Conservation (phyloP, 2,329 filamentous ascomycete species). For the Rhinocladiella mackenziei region DNA sequence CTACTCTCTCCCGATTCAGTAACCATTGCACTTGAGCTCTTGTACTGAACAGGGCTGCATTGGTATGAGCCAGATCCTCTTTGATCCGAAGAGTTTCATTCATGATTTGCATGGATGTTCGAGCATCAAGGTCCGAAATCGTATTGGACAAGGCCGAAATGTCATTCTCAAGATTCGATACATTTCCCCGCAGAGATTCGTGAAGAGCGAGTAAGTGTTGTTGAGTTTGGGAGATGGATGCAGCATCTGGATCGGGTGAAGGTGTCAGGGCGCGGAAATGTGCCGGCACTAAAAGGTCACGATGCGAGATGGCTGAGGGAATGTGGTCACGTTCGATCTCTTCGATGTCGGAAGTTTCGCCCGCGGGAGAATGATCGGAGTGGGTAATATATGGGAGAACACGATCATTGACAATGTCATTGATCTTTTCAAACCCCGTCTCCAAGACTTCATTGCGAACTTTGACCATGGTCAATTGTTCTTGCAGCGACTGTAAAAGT, state of each 20-base stretch:
- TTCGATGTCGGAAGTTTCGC: slow-evolving; percentile 24
- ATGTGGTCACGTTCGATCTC: slow-evolving; percentile 27
- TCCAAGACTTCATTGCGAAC: slow-evolving; percentile 48
- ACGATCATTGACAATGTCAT: slow-evolving; percentile 27
- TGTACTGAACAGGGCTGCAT: slow-evolving; percentile 56
- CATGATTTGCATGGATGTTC: slow-evolving; percentile 59
- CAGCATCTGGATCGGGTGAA: slow-evolving; percentile 33
- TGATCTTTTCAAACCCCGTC: slow-evolving; percentile 43
- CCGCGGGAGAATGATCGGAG: slow-evolving; percentile 19
- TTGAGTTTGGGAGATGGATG: slow-evolving; percentile 38
- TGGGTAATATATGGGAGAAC: slow-evolving; percentile 18
- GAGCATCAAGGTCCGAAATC: slow-evolving; percentile 57
- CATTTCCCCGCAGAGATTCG: slow-evolving; percentile 56
- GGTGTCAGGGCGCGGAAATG: slow-evolving; percentile 27
- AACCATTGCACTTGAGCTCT: slow-evolving; percentile 62
- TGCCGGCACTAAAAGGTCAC: slow-evolving; percentile 23
- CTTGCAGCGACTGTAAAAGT: slow-evolving; percentile 42
- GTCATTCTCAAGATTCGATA: slow-evolving; percentile 35
- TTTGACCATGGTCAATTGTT: slow-evolving; percentile 43
- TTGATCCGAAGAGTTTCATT: slow-evolving; percentile 60
- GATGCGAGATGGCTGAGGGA: slow-evolving; percentile 18
- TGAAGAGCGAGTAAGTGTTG: slow-evolving; percentile 60
- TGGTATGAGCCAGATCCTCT: slow-evolving; percentile 60
- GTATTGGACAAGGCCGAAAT: slow-evolving; percentile 33
- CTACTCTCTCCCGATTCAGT: slow-evolving; percentile 50